phyloP scores from a whole-genome alignment of 176 grass and related monocot genomes.

The Chrysopogon serrulatus region DNA sequence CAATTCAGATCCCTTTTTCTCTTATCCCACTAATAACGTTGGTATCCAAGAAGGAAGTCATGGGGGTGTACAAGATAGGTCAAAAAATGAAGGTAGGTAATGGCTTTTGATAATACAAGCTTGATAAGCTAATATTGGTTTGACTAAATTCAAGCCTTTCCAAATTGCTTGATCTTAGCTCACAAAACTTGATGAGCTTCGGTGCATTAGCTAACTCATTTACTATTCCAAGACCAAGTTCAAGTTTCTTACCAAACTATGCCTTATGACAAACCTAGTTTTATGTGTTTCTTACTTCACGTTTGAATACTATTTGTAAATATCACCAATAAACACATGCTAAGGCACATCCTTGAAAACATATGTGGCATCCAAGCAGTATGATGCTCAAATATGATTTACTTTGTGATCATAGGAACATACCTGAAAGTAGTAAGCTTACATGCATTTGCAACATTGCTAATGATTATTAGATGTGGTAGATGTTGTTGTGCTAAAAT shows the following conservation, averaged over 20 bases:
- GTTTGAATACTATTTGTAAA: neutral
- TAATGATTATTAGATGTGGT: neutral
- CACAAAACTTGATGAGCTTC: neutral
- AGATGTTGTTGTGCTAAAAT: neutral
- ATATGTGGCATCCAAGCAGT: neutral
- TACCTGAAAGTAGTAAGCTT: no score
- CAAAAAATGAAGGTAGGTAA: slow-evolving; percentile 51
- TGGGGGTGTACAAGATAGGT: slow-evolving; percentile 83
- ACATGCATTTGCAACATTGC: neutral
- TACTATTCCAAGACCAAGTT: neutral
- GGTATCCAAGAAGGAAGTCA: slow-evolving; percentile 84
- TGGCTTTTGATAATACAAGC: neutral
- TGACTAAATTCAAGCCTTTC: neutral
- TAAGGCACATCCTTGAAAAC: neutral
- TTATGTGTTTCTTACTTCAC: neutral
- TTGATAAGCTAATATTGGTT: neutral
- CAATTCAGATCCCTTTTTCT: slow-evolving; percentile 86
- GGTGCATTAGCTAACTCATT: neutral
- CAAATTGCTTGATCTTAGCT: neutral
- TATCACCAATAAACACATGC: neutral
- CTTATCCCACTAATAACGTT: slow-evolving; percentile 75
- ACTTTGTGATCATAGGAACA: slow-evolving; percentile 1
- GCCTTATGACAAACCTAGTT: neutral
- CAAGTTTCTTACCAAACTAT: neutral
- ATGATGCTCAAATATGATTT: neutral